Evolutionary conservation across 2,329 filamentous ascomycete species (phyloP).

Genomic region (Chaetomiaceae sp.): DNA sequence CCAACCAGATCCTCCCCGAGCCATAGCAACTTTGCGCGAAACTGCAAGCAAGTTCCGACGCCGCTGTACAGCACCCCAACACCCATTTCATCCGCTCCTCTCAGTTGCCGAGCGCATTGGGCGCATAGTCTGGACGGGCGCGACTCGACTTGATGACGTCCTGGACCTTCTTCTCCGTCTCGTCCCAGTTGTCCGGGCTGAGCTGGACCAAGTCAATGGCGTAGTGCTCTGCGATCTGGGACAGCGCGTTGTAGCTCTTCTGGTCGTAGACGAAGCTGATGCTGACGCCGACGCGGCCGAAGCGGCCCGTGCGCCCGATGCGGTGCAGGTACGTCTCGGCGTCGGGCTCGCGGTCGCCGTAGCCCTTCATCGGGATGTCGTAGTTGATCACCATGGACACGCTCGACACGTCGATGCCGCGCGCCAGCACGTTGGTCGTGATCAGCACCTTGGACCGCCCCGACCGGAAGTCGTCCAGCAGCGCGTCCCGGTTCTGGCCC

Average conservation of each 20-base stretch:
- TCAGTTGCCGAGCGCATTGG: slow-evolving; percentile 19
- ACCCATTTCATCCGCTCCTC: neutral
- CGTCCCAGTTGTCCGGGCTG: slow-evolving; percentile 83
- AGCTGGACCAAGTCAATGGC: slow-evolving; percentile 74
- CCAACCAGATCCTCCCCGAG: too few relatives aligned
- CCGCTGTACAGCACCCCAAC: too few relatives aligned
- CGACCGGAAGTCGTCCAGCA: slow-evolving; percentile 80
- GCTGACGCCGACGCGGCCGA: slow-evolving; percentile 91
- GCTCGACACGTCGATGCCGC: slow-evolving; percentile 84
- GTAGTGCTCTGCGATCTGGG: slow-evolving; percentile 74
- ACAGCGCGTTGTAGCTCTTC: slow-evolving; percentile 71
- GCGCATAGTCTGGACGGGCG: slow-evolving; percentile 27
- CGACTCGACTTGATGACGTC: slow-evolving; percentile 26
- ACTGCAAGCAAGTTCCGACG: too few relatives aligned
- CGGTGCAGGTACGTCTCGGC: slow-evolving; percentile 95
- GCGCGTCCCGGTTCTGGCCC: slow-evolving; percentile 70
- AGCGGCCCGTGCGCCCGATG: slow-evolving; percentile 93
- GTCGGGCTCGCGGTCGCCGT: slow-evolving; percentile 76
- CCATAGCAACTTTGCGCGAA: too few relatives aligned
- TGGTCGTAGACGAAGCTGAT: slow-evolving; percentile 91
- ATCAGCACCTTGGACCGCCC: slow-evolving; percentile 93
- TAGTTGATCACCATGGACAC: slow-evolving; percentile 99
- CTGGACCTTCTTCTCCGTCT: slow-evolving; percentile 64
- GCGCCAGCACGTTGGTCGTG: slow-evolving; percentile 91
- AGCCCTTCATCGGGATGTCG: slow-evolving; percentile 69